Evolutionary conservation across 192 early-diverging fungal species (phyloP), one percentile per base, ranked within the genome.

Genomic region (Backusella circina): DNA sequence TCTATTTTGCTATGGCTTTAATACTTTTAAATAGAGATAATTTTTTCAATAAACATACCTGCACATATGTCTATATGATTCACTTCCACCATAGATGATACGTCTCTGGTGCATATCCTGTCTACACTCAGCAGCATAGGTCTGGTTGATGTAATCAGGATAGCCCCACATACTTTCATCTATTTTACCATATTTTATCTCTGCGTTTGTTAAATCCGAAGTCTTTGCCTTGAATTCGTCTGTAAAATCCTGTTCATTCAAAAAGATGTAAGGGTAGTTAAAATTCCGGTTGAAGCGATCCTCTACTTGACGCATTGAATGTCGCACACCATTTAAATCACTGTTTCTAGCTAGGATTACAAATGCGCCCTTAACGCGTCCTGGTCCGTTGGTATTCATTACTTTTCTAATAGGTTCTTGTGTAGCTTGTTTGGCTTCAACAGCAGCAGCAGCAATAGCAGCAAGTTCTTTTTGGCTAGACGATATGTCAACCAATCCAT

Each of bases 221-320:
- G 86, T 87, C 12, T 79, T 70, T 36, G 73, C 76, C 74, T 83
- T 86, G 78, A 97, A 97, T 44, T 92, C 84, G 5, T 89, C 82
- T 1, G 85, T 86, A 74, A 96, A 96, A 0, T 84, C 81, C 36
- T 81, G 83, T 31, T 96, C 90, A 84, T 96, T 96, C 57, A 96
- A 83, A 73, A 95, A 95, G 50, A 96, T 89, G 80, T 93, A 96
- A 0, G 94, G 94, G 78, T 96, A 96, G 75, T 92, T 84, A 83
- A 88, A 93, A 33, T 87, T 85, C 26, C 76, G 39, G 76, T 96
- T 96, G 84, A 95, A 95, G 23, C 93, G 85, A 70, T 92, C 89
- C 76, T 96, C 93, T 31, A 95, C 76, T 75, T 93, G 87, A 61
- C 77, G 81, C 72, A 95, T 85, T 0, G 92, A 79, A 9, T 79